Conservation (phyloP, 1,284 basidiomycete species). For the Leccinum cinnamomeum region DNA sequence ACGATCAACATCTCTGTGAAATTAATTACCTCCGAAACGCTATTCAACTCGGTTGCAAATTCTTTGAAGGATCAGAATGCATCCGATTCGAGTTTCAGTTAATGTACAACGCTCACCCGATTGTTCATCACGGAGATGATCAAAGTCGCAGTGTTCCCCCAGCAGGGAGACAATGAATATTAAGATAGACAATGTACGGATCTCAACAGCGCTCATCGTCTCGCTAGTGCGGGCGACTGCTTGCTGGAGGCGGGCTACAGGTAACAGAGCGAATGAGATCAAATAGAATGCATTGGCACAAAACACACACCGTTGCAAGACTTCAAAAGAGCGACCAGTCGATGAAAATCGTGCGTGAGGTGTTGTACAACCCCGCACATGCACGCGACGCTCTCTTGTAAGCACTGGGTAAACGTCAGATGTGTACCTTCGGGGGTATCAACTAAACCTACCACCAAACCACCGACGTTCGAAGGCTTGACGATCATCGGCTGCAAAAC, state of each 20-base stretch:
- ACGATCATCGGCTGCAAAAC: slow-evolving; percentile 86
- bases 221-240: slow-evolving; percentile 42
- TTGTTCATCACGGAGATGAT: slow-evolving; percentile 64
- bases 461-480: slow-evolving; percentile 69
- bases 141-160: slow-evolving; percentile 88
- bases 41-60: slow-evolving; percentile 57
- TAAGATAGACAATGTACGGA: slow-evolving; percentile 55
- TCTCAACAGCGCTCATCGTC: slow-evolving; percentile 37
- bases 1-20: neutral
- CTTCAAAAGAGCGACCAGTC: slow-evolving; percentile 75
- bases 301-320: slow-evolving; percentile 71
- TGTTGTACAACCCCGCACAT: slow-evolving; percentile 83
- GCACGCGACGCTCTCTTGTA: slow-evolving; percentile 91
- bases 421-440: neutral
- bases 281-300: neutral
- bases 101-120: slow-evolving; percentile 41
- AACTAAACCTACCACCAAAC: slow-evolving; percentile 52
- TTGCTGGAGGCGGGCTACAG: slow-evolving; percentile 56
- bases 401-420: slow-evolving; percentile 46
- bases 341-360: slow-evolving; percentile 83
- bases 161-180: slow-evolving; percentile 84
- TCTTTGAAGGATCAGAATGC: slow-evolving; percentile 34
- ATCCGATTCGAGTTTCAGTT: too few species aligned
- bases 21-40: slow-evolving; percentile 53
- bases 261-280: slow-evolving; percentile 5